Evolutionary conservation across 208 protist genomes (phyloP).

Genomic region (Crithidia fasciculata): DNA sequence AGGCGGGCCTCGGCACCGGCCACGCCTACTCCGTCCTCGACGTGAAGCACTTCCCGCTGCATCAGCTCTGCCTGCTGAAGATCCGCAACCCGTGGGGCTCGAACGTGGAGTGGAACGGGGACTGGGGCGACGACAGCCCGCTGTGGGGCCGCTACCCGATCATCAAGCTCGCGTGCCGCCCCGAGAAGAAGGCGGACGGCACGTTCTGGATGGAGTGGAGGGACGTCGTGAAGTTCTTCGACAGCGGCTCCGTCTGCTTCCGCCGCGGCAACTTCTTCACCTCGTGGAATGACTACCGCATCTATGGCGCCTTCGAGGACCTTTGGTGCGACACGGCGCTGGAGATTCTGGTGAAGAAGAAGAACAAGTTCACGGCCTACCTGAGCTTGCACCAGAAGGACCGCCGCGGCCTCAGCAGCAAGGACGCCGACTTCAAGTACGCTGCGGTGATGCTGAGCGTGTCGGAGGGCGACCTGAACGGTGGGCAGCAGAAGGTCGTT

Average conservation of each 20-base stretch:
- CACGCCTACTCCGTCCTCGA: slow-evolving; percentile 77
- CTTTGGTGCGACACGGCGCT: slow-evolving; percentile 47
- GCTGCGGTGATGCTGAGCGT: slow-evolving; percentile 57
- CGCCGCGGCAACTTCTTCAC: slow-evolving; percentile 41
- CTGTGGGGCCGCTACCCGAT: slow-evolving; percentile 58
- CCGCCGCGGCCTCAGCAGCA: slow-evolving; percentile 41
- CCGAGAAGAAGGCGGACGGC: slow-evolving; percentile 54
- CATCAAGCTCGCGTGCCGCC: slow-evolving; percentile 51
- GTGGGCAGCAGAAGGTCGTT: slow-evolving; percentile 37
- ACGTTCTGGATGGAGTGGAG: slow-evolving; percentile 83
- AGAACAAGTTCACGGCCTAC: slow-evolving; percentile 41
- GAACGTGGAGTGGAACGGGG: slow-evolving; percentile 66
- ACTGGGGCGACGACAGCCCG: slow-evolving; percentile 60
- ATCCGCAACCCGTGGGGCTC: slow-evolving; percentile 81
- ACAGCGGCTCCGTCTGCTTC: slow-evolving; percentile 67
- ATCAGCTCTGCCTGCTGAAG: slow-evolving; percentile 60
- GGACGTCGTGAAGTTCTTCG: slow-evolving; percentile 72
- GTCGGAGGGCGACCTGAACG: slow-evolving; percentile 33
- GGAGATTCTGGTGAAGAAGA: slow-evolving; percentile 44
- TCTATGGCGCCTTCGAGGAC: slow-evolving; percentile 49
- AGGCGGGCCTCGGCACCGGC: slow-evolving; percentile 52
- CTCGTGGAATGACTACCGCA: slow-evolving; percentile 59
- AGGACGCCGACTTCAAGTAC: slow-evolving; percentile 52
- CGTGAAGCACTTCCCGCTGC: slow-evolving; percentile 54
- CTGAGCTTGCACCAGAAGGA: slow-evolving; percentile 63